Conservation (phyloP, 768 basidiomycete species). For the Cystobasidium onofrii region DNA sequence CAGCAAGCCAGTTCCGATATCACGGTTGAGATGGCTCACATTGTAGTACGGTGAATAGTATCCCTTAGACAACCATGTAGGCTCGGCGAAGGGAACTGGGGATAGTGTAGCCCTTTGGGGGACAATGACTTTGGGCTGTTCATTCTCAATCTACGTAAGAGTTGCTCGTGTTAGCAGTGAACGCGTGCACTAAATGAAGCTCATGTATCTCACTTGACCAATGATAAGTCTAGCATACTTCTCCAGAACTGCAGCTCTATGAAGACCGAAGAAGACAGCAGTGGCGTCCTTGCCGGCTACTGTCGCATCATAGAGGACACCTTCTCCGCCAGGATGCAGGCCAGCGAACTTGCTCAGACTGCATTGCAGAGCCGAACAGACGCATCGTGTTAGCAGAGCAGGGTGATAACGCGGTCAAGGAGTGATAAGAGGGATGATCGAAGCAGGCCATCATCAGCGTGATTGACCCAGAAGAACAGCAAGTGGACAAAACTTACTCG, state of each 20-base stretch:
- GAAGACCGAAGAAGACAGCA: slow-evolving; percentile 74
- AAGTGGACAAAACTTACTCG: background rate
- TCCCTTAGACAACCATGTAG: slow-evolving; percentile 60
- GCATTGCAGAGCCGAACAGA: slow-evolving; percentile 48
- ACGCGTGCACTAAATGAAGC: background rate
- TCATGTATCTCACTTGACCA: background rate
- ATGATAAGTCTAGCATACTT: slow-evolving; percentile 31
- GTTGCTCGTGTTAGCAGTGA: background rate
- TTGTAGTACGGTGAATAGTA: slow-evolving; percentile 72
- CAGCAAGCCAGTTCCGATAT: background rate
- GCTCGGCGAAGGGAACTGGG: slow-evolving; percentile 77
- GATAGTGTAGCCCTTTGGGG: slow-evolving; percentile 57
- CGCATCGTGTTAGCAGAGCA: too few species aligned
- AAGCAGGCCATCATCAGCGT: background rate
- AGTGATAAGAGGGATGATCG: background rate
- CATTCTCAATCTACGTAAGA: slow-evolving; percentile 1
- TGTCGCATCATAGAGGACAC: slow-evolving; percentile 61
- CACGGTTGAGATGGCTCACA: background rate
- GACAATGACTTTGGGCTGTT: slow-evolving; percentile 38
- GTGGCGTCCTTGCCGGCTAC: slow-evolving; percentile 55
- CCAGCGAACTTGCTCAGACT: slow-evolving; percentile 69
- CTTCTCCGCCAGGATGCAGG: slow-evolving; percentile 73
- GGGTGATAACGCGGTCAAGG: too few species aligned
- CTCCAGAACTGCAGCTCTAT: slow-evolving; percentile 69
- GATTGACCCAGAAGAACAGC: background rate